Conservation (phyloP, 1,284 basidiomycete genomes). For the Pseudozyma flocculosa region DNA sequence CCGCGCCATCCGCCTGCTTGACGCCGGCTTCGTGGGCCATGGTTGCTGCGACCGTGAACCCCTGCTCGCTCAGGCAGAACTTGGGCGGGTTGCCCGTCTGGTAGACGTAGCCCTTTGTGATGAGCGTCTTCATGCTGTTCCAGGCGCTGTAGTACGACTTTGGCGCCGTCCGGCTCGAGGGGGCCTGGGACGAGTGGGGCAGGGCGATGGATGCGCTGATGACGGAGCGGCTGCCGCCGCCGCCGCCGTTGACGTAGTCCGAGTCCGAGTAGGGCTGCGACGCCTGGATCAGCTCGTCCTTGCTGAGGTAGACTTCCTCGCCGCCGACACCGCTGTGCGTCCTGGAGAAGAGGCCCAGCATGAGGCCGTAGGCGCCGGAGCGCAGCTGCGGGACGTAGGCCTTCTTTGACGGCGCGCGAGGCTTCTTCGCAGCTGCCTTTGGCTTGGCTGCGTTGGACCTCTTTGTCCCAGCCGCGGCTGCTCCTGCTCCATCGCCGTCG, state of each 20-base stretch:
- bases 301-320: constrained; percentile 25
- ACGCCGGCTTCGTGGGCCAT: constrained; percentile 24
- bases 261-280: constrained; percentile 50
- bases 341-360: constrained; percentile 44
- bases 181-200: constrained; percentile 2
- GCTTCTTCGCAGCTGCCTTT: constrained; percentile 5
- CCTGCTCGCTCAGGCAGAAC: constrained; percentile 50
- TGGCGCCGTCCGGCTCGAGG: constrained; percentile 12
- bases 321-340: constrained; percentile 11
- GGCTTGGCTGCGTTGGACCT: not conserved
- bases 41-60: constrained; percentile 37
- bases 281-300: constrained; percentile 47
- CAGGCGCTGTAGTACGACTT: constrained; percentile 51
- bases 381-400: constrained; percentile 51
- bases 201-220: constrained; percentile 21
- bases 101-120: constrained; percentile 51
- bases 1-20: not conserved
- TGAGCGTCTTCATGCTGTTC: constrained; percentile 56
- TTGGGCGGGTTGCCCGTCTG: constrained; percentile 51
- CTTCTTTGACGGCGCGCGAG: constrained; percentile 27
- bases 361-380: constrained; percentile 52
- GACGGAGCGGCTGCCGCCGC: constrained; percentile 6
- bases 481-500: not conserved
- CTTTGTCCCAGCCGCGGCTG: no score
- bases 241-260: constrained; percentile 38